Conservation (phyloP, 768 basidiomycete species). For the Ephemerocybe angulata region DNA sequence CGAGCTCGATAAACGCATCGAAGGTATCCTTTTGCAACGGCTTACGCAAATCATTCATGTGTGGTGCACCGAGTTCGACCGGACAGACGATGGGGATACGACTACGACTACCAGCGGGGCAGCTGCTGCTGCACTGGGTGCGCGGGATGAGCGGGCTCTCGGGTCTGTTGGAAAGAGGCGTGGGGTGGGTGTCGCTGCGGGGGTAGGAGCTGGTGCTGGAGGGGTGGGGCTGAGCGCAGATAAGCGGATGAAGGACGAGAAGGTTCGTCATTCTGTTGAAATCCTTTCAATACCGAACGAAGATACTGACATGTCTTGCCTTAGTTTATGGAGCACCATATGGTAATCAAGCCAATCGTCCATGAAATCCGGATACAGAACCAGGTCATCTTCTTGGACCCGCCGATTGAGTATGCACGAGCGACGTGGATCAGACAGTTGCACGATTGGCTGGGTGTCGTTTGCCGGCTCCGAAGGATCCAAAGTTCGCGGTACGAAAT, state of each 20-base stretch:
- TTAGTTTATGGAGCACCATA: slow-evolving; percentile 70
- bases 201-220: too few relatives aligned
- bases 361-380: slow-evolving; percentile 98
- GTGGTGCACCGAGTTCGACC: slow-evolving; percentile 88
- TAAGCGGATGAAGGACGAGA: slow-evolving; percentile 75
- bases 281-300: neutral
- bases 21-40: slow-evolving; percentile 71
- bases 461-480: slow-evolving; percentile 83
- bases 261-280: slow-evolving; percentile 39
- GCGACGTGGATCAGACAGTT: slow-evolving; percentile 86
- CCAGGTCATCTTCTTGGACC: slow-evolving; percentile 97
- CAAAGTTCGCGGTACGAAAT: slow-evolving; percentile 98
- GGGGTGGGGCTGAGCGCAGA: too few relatives aligned
- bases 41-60: slow-evolving; percentile 73
- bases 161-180: slow-evolving; percentile 64
- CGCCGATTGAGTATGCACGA: slow-evolving; percentile 92
- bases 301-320: neutral
- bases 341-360: slow-evolving; percentile 80
- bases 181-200: neutral
- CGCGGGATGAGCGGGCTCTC: too few relatives aligned
- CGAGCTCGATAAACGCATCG: slow-evolving; percentile 79
- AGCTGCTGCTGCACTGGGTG: too few relatives aligned
- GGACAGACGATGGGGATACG: slow-evolving; percentile 62
- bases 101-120: slow-evolving; percentile 41
- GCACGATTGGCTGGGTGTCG: slow-evolving; percentile 86